phyloP scores from a whole-genome alignment of 345 rosid species.

The Dipteronia sinensis region DNA sequence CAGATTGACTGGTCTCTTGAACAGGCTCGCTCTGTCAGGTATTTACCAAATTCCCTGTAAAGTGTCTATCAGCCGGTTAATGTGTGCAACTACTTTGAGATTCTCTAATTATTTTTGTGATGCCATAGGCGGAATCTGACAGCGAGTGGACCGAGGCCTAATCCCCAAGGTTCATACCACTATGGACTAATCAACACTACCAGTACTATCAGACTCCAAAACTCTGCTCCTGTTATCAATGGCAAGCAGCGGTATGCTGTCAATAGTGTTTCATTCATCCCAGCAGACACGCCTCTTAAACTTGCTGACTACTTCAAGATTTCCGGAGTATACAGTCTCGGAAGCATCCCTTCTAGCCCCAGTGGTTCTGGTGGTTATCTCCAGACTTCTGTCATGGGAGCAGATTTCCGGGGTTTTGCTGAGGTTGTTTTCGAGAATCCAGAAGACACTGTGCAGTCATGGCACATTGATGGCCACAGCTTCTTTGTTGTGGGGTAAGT shows the following conservation, averaged over 20 bases:
- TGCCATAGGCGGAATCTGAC: constrained; percentile 60
- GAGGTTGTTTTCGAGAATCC: constrained; percentile 81
- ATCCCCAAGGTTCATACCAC: constrained; percentile 92
- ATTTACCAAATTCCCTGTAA: not conserved
- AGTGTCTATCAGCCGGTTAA: not conserved
- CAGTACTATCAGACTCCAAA: constrained; percentile 56
- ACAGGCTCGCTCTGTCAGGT: constrained; percentile 72
- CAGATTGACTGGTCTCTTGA: constrained; percentile 81
- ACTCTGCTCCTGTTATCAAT: constrained; percentile 68
- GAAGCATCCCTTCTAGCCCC: constrained; percentile 69
- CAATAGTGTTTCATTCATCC: constrained; percentile 78
- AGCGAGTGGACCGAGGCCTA: constrained; percentile 86
- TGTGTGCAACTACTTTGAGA: not conserved
- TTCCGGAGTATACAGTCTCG: constrained; percentile 66
- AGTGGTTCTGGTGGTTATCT: constrained; percentile 62
- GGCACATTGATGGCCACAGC: constrained; percentile 87
- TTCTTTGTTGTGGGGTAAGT: constrained; percentile 92
- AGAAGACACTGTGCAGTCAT: constrained; percentile 74
- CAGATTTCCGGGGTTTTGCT: constrained; percentile 61
- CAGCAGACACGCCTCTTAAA: constrained; percentile 84
- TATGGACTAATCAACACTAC: constrained; percentile 80
- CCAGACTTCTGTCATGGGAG: constrained; percentile 83
- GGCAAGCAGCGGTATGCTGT: constrained; percentile 82
- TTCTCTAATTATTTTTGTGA: not conserved
- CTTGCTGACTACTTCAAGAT: constrained; percentile 84